Percentiles rank a stretch among this genome's conserved stretches.
These are phyloP conservation scores for Ceratobasidium sp. DNA, from an alignment of 1,284 basidiomycete genomes.

Conservation along the genomic window DNA sequence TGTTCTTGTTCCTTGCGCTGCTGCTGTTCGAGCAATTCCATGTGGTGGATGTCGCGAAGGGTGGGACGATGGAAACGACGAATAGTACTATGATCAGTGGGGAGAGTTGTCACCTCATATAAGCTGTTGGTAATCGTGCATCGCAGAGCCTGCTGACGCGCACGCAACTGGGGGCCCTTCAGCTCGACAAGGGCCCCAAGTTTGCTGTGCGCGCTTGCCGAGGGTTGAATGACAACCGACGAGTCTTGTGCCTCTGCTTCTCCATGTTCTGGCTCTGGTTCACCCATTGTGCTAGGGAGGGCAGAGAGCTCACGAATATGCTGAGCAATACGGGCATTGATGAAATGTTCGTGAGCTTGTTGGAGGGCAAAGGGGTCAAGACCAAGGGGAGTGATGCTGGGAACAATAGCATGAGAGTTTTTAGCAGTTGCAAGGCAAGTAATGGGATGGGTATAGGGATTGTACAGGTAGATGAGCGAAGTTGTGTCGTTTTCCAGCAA, in stretches of 20 bases:
- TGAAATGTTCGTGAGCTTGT: conserved; percentile 89
- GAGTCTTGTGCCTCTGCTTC: conserved; percentile 54
- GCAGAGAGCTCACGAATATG: conserved; percentile 88
- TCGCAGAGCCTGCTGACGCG: conserved; percentile 87
- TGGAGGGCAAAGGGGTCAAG: conserved; percentile 91
- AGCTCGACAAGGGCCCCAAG: conserved; percentile 93
- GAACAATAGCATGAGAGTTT: conserved; percentile 82
- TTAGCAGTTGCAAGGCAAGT: conserved; percentile 70
- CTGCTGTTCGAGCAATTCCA: conserved; percentile 88
- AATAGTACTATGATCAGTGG: conserved; percentile 91
- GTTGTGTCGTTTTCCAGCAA: conserved; percentile 77
- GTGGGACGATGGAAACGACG: conserved; percentile 86
- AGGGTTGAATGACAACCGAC: conserved; percentile 56
- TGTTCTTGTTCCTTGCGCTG: conserved; percentile 93
- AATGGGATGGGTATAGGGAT: conserved; percentile 89
- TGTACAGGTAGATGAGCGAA: conserved; percentile 92
- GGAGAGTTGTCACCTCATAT: conserved; percentile 87
- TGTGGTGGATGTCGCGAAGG: conserved; percentile 87
- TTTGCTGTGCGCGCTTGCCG: conserved; percentile 73
- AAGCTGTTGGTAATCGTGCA: conserved; percentile 88
- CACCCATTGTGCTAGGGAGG: conserved; percentile 82
- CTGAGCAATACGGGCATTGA: conserved; percentile 89
- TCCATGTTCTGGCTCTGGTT: conserved; percentile 66
- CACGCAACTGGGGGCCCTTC: conserved; percentile 87
- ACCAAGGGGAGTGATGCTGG: conserved; percentile 90